Percentiles rank a stretch among this genome's conserved stretches.
Conservation (phyloP, 2,329 filamentous ascomycete genomes). For the Graphiopsis chlorocephala region DNA sequence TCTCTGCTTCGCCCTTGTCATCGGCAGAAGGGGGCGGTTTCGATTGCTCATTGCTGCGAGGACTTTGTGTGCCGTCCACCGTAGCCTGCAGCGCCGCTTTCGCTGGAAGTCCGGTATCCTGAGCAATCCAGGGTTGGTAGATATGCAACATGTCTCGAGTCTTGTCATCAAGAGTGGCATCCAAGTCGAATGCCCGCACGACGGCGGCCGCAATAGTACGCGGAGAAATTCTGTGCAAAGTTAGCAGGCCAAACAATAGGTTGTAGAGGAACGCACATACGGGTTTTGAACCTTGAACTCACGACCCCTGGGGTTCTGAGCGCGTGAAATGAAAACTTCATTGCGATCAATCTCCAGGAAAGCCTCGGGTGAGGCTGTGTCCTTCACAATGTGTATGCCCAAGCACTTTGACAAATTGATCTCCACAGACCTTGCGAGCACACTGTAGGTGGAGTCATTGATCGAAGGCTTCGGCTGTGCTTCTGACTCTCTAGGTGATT, state of each 20-base stretch:
- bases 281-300: too few relatives aligned
- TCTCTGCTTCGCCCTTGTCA: background rate
- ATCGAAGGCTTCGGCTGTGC: background rate
- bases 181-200: background rate
- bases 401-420: background rate
- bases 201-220: background rate
- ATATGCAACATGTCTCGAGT: background rate
- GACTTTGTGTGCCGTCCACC: background rate
- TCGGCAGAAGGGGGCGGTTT: too few relatives aligned
- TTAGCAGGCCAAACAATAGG: too few relatives aligned
- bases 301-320: too few relatives aligned
- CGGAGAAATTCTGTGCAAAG: background rate
- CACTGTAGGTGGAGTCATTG: background rate
- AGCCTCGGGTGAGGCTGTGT: too few relatives aligned
- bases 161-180: background rate
- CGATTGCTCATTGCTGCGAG: background rate
- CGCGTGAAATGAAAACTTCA: too few relatives aligned
- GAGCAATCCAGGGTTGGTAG: background rate
- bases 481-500: too few relatives aligned
- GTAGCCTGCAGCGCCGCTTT: background rate
- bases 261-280: too few relatives aligned
- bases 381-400: background rate
- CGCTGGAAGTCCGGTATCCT: background rate
- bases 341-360: too few relatives aligned
- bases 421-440: background rate